These are phyloP conservation scores for Centella asiatica DNA, from an alignment of 129 eudicot species.

Conservation along the genomic window DNA sequence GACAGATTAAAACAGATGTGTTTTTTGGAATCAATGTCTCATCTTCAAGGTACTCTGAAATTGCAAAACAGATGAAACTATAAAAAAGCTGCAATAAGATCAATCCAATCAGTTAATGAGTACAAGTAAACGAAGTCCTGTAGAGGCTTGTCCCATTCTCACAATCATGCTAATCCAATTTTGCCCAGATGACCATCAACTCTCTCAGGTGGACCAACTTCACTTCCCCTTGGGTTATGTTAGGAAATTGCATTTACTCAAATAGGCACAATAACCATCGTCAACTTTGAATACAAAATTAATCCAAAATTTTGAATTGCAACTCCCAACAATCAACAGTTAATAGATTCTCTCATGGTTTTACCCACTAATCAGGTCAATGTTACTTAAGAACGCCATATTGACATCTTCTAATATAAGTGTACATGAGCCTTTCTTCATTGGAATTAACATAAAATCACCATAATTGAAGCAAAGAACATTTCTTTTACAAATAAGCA, in stretches of 20 bases:
- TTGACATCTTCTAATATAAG: background rate
- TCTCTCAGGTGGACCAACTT: background rate
- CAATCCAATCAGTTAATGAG: constrained; percentile 12
- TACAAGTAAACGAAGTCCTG: constrained; percentile 12
- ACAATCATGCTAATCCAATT: constrained; percentile 5
- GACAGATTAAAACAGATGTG: constrained; percentile 90
- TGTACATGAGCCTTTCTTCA: background rate
- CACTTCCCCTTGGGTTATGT: background rate
- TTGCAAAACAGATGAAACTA: constrained; percentile 33
- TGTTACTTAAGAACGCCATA: background rate
- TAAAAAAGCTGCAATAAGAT: constrained; percentile 27
- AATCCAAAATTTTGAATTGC: background rate
- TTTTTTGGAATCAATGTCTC: constrained; percentile 86
- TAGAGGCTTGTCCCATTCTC: constrained; percentile 8
- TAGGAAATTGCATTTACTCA: background rate
- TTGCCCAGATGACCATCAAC: constrained; percentile 1
- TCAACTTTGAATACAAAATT: background rate
- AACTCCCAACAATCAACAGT: background rate
- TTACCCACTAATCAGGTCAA: background rate
- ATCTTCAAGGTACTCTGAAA: constrained; percentile 94
- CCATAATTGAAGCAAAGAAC: background rate
- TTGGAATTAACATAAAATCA: background rate
- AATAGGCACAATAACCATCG: background rate
- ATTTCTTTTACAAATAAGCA: background rate
- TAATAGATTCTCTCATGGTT: background rate